A percentile compares a stretch with the other conserved stretches of the same genome.
Evolutionary conservation across 2,329 filamentous ascomycete species (phyloP).

Genomic region (Neofusicoccum kwambonambiense): DNA sequence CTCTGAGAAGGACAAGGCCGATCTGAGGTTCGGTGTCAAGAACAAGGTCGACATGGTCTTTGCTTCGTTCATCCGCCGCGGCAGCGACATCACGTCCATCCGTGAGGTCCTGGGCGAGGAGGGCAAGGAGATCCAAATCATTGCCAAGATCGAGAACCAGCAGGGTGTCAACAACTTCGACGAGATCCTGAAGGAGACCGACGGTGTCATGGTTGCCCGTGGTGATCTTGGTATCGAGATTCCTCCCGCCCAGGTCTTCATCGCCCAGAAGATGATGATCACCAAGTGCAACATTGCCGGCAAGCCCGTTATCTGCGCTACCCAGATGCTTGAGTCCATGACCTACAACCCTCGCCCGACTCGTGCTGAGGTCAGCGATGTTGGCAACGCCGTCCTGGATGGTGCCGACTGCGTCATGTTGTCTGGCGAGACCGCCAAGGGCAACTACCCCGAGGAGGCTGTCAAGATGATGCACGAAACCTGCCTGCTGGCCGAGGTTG

Average conservation of each 20-base stretch:
- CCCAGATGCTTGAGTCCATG: constrained; percentile 99
- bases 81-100: constrained; percentile 89
- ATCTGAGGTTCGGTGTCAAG: constrained; percentile 94
- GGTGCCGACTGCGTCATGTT: constrained; percentile 99
- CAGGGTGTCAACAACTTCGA: constrained; percentile 99
- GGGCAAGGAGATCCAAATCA: constrained; percentile 97
- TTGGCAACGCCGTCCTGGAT: constrained; percentile 96
- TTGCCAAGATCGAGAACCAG: constrained; percentile 99
- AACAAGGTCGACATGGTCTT: constrained; percentile 99
- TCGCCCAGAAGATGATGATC: constrained; percentile 99
- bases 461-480: constrained; percentile 98
- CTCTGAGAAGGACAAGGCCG: constrained; percentile 95
- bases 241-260: constrained; percentile 95
- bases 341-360: constrained; percentile 99
- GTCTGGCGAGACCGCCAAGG: constrained; percentile 98
- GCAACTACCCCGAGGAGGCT: constrained; percentile 86
- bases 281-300: constrained; percentile 99
- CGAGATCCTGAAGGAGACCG: constrained; percentile 92
- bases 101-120: constrained; percentile 86
- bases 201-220: constrained; percentile 99
- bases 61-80: constrained; percentile 94
- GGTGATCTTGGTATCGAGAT: constrained; percentile 99
- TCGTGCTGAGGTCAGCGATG: constrained; percentile 96
- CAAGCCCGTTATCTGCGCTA: constrained; percentile 98
- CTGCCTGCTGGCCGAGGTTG: constrained; percentile 93